Percentiles rank a stretch among this genome's conserved stretches.
phyloP scores from a whole-genome alignment of 2,329 filamentous ascomycete species.

The Clonostachys byssicola region DNA sequence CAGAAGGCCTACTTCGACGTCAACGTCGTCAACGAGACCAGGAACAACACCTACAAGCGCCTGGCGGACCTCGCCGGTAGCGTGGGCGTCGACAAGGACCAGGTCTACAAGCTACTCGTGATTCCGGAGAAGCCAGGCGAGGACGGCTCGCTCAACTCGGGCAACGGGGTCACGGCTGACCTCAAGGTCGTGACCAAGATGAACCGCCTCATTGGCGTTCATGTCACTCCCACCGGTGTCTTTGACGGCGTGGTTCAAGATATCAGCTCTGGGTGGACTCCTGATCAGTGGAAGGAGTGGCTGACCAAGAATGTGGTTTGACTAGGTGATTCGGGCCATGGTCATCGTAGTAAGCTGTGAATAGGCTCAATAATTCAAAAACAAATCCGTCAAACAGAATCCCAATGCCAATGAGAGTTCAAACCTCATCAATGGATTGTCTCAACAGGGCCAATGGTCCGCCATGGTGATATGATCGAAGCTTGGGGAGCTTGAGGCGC shows the following conservation, averaged over 20 bases:
- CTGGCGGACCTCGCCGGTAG: constrained; percentile 69
- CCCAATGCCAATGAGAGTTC: no score
- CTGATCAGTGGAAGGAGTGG: constrained; percentile 84
- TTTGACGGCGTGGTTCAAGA: constrained; percentile 83
- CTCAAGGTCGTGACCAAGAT: constrained; percentile 81
- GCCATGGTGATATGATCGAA: no score
- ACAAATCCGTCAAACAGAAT: no score
- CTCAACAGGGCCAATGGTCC: no score
- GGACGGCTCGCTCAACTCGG: constrained; percentile 69
- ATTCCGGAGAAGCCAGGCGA: constrained; percentile 63
- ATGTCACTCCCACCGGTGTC: constrained; percentile 87
- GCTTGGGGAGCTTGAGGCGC: no score
- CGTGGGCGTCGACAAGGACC: constrained; percentile 66
- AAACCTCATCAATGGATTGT: no score
- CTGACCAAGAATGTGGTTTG: constrained; percentile 53
- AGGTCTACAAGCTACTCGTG: constrained; percentile 64
- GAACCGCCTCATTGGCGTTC: constrained; percentile 73
- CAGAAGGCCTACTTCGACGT: constrained; percentile 83
- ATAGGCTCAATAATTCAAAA: no score
- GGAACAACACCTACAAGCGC: constrained; percentile 79
- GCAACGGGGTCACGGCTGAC: constrained; percentile 81
- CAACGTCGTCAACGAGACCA: constrained; percentile 74
- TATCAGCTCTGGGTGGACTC: constrained; percentile 74
- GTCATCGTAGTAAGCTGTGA: no score
- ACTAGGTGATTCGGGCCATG: background rate